Evolutionary conservation across 495 filamentous ascomycete species (phyloP), one percentile per base, ranked within the genome.

Genomic region (Penicillium tannophilum): DNA sequence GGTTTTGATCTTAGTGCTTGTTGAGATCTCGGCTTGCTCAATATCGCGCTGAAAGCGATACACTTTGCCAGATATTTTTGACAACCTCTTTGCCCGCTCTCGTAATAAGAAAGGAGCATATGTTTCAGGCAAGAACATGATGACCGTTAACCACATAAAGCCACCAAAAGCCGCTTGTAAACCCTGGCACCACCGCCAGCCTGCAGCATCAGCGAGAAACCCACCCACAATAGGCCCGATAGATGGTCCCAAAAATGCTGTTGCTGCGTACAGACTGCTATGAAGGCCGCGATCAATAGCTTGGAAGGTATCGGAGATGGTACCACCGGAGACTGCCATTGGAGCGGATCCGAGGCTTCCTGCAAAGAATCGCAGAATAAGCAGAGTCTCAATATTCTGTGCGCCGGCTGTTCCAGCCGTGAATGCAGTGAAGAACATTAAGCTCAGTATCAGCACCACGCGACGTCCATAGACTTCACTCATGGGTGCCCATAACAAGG

Each of bases 271-370:
- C 8, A 78, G 33, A 19, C 68, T 74, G 74, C 76, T 77, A 47
- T 79, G 75, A 58, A 79, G 78, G 12, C 79, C 80, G 6, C 82
- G 78, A 55, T 79, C 66, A 1, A 80, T 57, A 0, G 82, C 76
- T 36, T 72, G 73, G 79, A 78, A 83, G 17, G 84, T 52, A 64
- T 85, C 82, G 17, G 79, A 80, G n/a, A 84, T 58, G 6, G 80
- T 71, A 6, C 80, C 82, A 0, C 77, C 77, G 28, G 20, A 23
- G 20, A 23, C 20, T 23, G 20, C 20, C 20, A 23, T 23, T 23
- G 20, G 20, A 23, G 20, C 20, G 20, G 20, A 23, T 23, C 20
- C 20, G 20, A 23, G 20, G 20, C 20, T 23, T 23, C 20, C 20
- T 2, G 20, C 20, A 23, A 23, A 23, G 2, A 23, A 23, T 23